Percentiles rank a stretch among this genome's conserved stretches.
phyloP scores from a whole-genome alignment of 768 basidiomycete genomes.

The Strobilomyces echinocephalus region DNA sequence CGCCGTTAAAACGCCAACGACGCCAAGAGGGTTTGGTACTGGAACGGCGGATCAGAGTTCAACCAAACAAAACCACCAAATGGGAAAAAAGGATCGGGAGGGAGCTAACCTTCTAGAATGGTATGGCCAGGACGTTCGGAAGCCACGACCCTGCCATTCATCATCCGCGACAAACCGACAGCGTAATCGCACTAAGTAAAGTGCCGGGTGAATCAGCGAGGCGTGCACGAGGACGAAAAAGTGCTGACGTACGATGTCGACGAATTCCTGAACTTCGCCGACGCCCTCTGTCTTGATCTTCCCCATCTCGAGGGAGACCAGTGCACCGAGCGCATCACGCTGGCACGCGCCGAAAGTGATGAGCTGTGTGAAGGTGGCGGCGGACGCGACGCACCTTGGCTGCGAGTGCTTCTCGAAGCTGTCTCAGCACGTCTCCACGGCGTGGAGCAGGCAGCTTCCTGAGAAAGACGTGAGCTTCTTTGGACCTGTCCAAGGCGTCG shows the following conservation, averaged over 20 bases:
- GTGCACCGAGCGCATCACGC: slow-evolving; percentile 74
- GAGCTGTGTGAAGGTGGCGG: background rate
- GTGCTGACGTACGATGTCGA: slow-evolving; percentile 72
- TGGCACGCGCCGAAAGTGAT: slow-evolving; percentile 28
- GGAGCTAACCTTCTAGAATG: slow-evolving; percentile 72
- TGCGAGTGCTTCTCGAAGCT: slow-evolving; percentile 79
- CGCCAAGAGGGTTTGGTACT: slow-evolving; percentile 89
- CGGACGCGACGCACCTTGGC: slow-evolving; percentile 50
- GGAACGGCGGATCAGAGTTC: slow-evolving; percentile 16
- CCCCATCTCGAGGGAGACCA: slow-evolving; percentile 87
- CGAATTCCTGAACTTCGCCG: slow-evolving; percentile 93
- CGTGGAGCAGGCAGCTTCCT: slow-evolving; percentile 80
- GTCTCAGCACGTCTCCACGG: slow-evolving; percentile 82
- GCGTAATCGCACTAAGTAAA: slow-evolving; percentile 92
- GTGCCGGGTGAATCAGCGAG: slow-evolving; percentile 8
- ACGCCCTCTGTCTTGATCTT: slow-evolving; percentile 87
- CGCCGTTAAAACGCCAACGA: slow-evolving; percentile 75
- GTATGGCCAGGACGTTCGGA: slow-evolving; percentile 89
- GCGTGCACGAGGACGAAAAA: background rate
- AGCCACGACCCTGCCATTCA: slow-evolving; percentile 84
- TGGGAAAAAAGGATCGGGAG: background rate
- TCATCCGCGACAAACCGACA: slow-evolving; percentile 89
- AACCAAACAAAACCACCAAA: slow-evolving; percentile 1
- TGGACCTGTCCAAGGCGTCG: slow-evolving; percentile 58
- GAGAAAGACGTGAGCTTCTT: slow-evolving; percentile 69